A percentile compares a stretch with the other conserved stretches of the same genome.
Conservation (phyloP, 2,329 filamentous ascomycete genomes). For the Aspergillus alliaceus region DNA sequence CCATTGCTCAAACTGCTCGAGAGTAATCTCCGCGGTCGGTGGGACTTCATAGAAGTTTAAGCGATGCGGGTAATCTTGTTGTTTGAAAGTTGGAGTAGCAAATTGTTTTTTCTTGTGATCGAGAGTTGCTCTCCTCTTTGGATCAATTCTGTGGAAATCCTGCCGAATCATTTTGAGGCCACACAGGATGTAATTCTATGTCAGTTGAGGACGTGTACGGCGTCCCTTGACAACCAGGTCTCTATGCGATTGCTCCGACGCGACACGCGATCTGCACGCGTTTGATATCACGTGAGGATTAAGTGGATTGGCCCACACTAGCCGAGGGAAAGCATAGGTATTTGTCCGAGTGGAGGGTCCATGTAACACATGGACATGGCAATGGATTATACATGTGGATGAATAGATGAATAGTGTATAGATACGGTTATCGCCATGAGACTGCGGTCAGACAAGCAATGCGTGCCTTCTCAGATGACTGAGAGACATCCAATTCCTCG, state of each 20-base stretch:
- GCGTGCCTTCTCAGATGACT: background rate
- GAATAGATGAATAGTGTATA: background rate
- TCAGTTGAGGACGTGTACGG: background rate
- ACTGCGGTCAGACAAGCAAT: background rate
- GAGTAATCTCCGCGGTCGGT: conserved; percentile 88
- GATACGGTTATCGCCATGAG: no score
- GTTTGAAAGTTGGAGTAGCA: conserved; percentile 71
- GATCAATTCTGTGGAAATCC: conserved; percentile 45
- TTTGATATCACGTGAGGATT: conserved; percentile 14
- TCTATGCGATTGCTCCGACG: conserved; percentile 13
- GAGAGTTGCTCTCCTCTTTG: conserved; percentile 74
- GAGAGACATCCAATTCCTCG: background rate
- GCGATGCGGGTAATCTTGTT: conserved; percentile 76
- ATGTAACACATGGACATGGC: background rate
- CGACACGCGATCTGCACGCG: conserved; percentile 19
- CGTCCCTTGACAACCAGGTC: background rate
- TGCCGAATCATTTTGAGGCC: conserved; percentile 43
- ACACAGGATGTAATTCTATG: background rate
- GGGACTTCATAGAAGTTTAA: conserved; percentile 90
- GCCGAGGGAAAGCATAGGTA: conserved; percentile 6
- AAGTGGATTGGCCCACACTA: background rate
- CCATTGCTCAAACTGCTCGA: conserved; percentile 99
- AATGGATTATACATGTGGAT: background rate
- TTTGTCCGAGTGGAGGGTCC: background rate
- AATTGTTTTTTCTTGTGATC: conserved; percentile 88